Evolutionary conservation across 768 basidiomycete species (phyloP).

Genomic region (Serendipita sp.): DNA sequence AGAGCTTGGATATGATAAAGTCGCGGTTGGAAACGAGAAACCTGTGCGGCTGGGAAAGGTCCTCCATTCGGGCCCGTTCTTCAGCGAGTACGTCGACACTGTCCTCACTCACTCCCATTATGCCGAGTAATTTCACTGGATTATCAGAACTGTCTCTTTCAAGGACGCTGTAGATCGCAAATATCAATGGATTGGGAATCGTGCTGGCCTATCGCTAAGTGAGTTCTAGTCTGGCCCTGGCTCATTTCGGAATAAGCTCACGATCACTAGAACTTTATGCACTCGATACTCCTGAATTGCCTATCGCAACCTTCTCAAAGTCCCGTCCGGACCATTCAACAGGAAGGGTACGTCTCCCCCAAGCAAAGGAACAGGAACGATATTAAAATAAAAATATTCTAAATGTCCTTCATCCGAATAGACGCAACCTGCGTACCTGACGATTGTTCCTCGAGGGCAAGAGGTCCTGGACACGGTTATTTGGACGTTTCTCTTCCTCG

Average conservation of each 20-base stretch:
- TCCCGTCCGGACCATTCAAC: background rate
- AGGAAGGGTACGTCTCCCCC: background rate
- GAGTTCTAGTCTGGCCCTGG: background rate
- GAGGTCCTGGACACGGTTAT: background rate
- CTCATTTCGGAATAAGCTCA: background rate
- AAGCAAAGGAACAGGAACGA: too few relatives aligned
- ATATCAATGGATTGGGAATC: conserved; percentile 30
- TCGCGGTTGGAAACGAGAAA: conserved; percentile 21
- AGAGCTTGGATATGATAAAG: conserved; percentile 24
- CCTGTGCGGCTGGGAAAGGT: background rate
- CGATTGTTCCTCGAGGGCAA: background rate
- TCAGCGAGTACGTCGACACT: conserved; percentile 23
- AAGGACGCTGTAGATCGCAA: conserved; percentile 22
- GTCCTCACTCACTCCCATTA: too few relatives aligned
- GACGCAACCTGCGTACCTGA: background rate
- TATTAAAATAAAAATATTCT: too few relatives aligned
- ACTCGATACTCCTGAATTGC: conserved; percentile 4
- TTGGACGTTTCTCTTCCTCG: background rate
- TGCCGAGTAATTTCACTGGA: background rate
- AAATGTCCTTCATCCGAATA: background rate
- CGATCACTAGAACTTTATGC: conserved; percentile 1
- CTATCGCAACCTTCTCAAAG: conserved; percentile 7
- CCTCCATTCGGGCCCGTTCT: conserved; percentile 13
- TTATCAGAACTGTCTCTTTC: conserved; percentile 24
- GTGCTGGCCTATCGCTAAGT: conserved; percentile 23